Base-by-base conservation (phyloP, 768 basidiomycete genomes). In the Lentinula lateritia region DNA sequence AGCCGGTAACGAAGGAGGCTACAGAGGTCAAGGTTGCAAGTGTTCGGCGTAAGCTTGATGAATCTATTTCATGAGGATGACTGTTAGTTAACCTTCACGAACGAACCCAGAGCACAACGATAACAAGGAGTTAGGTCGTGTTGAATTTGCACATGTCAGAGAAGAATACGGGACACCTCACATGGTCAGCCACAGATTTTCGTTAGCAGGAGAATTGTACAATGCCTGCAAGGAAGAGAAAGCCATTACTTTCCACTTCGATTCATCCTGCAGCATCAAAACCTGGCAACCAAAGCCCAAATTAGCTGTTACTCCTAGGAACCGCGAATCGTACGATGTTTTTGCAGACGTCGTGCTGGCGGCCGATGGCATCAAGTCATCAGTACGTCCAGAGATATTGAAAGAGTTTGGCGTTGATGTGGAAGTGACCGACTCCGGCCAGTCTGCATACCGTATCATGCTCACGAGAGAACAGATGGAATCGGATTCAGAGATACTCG, bases 381-480 rank as follows among this genome's bases (percentile, higher is more conserved):
- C 66, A 18, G 68, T 73, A 2, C 64, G 77, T 45, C 61, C 64
- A 18, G 64, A 65, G 32, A 74, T 78, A 70, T 58, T 78, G 38
- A 67, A 67, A n/a, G 46, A 65, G 34, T 67, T 70, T 0, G 73
- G 73, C 8, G 69, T 72, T 38, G 63, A 60, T 8, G 76, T 62
- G 34, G 13, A 63, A 62, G 73, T 71, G 23, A 66, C 70, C 50
- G 74, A 75, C 58, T 74, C 75, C 0, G 77, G 75, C n/a, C 73
- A 75, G 57, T 72, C 76, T 0, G 73, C 76, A 15, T 78, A 78
- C 66, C 73, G 75, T 2, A 73, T 77, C 58, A 65, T 76, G 50
- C 64, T 77, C 16, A 67, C 61, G 5, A 66, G 75, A 38, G 67
- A 68, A 0, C 66, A 71, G 56, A 67, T 76, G 46, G 56, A 59